Conservation (phyloP, 768 basidiomycete species). For the Cystoderma amianthinum region DNA sequence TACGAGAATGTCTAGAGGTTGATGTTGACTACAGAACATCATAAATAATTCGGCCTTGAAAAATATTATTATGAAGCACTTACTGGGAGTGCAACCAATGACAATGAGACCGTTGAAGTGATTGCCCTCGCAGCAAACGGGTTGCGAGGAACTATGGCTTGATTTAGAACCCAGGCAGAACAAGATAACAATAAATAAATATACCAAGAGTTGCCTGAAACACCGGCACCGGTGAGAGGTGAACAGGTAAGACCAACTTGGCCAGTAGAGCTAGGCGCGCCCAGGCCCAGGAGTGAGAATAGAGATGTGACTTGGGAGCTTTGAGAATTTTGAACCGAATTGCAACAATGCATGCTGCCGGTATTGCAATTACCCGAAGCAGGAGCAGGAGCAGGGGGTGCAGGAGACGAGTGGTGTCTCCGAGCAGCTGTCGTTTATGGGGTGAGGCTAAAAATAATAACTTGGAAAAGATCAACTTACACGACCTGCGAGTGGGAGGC, state of each 20-base stretch:
- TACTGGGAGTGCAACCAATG: constrained; percentile 36
- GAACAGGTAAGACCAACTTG: constrained; percentile 29
- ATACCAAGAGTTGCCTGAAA: constrained; percentile 25
- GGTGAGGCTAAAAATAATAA: too few species aligned
- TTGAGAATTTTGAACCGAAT: constrained; percentile 13
- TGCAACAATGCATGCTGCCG: constrained; percentile 37
- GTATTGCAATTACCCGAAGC: constrained; percentile 29
- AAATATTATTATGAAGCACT: constrained; percentile 11
- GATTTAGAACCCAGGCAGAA: not conserved
- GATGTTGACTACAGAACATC: constrained; percentile 13
- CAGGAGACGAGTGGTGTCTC: too few species aligned
- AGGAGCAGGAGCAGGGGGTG: too few species aligned
- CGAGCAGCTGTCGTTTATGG: too few species aligned
- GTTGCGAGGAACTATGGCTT: constrained; percentile 22
- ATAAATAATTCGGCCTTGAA: not conserved
- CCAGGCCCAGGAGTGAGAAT: constrained; percentile 22
- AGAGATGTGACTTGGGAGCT: constrained; percentile 10
- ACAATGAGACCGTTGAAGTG: constrained; percentile 34
- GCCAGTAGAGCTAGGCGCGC: constrained; percentile 11
- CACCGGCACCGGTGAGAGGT: constrained; percentile 21
- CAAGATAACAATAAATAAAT: constrained; percentile 4
- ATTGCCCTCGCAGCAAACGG: constrained; percentile 42
- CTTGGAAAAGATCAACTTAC: too few species aligned
- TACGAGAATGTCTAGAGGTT: constrained; percentile 9
- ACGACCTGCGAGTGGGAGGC: constrained; percentile 33